phyloP scores from a whole-genome alignment of 345 rosid genomes.

The Salix brachista region DNA sequence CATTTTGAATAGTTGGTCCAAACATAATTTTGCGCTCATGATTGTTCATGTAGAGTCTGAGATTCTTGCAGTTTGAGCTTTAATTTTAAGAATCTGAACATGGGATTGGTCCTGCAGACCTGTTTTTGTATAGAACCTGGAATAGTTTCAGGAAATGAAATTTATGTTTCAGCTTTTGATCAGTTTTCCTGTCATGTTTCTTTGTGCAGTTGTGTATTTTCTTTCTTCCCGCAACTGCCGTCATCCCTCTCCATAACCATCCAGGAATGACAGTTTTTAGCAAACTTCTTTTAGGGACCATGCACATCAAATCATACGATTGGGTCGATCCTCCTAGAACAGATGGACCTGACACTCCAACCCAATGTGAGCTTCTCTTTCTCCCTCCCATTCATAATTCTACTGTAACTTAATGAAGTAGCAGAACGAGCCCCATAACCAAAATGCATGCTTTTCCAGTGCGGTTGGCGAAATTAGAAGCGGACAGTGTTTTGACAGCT shows the following conservation, averaged over 20 bases:
- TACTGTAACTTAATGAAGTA: neutral
- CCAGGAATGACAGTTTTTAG: conserved; percentile 75
- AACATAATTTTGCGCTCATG: no score
- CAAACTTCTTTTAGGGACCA: conserved; percentile 56
- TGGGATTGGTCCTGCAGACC: no score
- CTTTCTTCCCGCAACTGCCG: conserved; percentile 58
- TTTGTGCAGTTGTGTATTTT: conserved; percentile 52
- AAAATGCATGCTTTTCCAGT: conserved; percentile 30
- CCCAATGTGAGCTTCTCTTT: conserved; percentile 30
- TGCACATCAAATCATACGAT: conserved; percentile 73
- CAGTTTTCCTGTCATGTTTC: neutral
- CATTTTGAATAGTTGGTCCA: no score
- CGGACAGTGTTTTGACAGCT: conserved; percentile 34
- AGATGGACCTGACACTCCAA: conserved; percentile 4
- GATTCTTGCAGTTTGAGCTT: no score
- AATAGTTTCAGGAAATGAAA: neutral
- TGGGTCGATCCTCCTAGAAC: conserved; percentile 36
- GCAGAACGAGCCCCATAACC: neutral
- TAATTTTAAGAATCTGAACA: no score
- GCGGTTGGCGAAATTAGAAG: conserved; percentile 43
- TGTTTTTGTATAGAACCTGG: no score
- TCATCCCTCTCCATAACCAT: conserved; percentile 76
- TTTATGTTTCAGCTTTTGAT: neutral
- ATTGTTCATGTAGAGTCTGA: no score
- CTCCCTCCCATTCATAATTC: neutral